phyloP scores from a whole-genome alignment of 106 monocot species.

The Xerophyta viscosa region DNA sequence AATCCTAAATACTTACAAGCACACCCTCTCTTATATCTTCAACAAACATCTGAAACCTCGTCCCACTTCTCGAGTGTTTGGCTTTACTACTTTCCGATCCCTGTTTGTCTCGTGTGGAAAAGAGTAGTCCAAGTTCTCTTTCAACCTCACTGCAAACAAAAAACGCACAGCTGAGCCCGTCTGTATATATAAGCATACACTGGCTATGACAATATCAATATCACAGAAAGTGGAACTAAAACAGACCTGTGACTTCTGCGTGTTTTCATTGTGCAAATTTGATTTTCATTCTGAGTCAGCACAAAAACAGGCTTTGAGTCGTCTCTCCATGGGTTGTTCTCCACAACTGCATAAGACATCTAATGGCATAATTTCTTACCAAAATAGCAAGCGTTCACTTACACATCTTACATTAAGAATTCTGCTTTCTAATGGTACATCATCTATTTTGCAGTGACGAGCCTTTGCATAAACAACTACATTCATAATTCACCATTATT shows the following conservation, averaged over 20 bases:
- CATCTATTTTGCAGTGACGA: too few species aligned
- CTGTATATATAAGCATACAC: too few species aligned
- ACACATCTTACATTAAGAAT: background rate
- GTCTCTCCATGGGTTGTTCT: constrained; percentile 95
- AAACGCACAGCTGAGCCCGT: background rate
- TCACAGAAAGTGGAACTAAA: constrained; percentile 1
- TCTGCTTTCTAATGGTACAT: too few species aligned
- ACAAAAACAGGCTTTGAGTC: constrained; percentile 90
- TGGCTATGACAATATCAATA: too few species aligned
- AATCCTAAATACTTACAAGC: constrained; percentile 78
- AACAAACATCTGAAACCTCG: constrained; percentile 85
- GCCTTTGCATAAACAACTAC: too few species aligned
- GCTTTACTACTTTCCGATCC: constrained; percentile 46
- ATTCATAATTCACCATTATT: too few species aligned
- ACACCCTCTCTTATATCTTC: constrained; percentile 99
- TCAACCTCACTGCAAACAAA: constrained; percentile 76
- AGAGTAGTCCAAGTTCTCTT: constrained; percentile 78
- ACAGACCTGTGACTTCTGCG: constrained; percentile 71
- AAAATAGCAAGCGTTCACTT: background rate
- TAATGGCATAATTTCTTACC: background rate
- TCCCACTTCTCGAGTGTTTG: constrained; percentile 39
- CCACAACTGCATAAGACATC: constrained; percentile 50
- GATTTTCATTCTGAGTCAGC: constrained; percentile 79
- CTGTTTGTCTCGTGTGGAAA: constrained; percentile 56
- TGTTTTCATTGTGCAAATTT: constrained; percentile 98